phyloP scores from a whole-genome alignment of 2,329 filamentous ascomycete species.

The Gnomoniopsis sp. region DNA sequence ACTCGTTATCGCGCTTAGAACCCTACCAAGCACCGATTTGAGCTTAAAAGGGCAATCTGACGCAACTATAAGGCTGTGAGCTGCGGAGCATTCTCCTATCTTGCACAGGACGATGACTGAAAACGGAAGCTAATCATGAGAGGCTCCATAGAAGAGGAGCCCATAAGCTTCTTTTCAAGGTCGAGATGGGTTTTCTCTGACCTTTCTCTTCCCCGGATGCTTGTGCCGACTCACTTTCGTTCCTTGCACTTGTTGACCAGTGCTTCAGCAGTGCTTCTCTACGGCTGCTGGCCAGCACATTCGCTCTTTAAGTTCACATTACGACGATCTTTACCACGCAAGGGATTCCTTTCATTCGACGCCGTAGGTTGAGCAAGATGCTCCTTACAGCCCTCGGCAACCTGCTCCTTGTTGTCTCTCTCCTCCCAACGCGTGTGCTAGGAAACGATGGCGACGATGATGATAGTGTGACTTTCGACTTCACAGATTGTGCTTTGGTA shows the following conservation, averaged over 20 bases:
- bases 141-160: background rate
- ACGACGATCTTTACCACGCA: background rate
- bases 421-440: slow-evolving; percentile 3
- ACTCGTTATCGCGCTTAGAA: background rate
- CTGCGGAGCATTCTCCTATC: background rate
- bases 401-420: background rate
- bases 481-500: slow-evolving; percentile 11
- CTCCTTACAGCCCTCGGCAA: slow-evolving; percentile 6
- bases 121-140: background rate
- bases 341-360: background rate
- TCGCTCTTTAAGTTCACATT: background rate
- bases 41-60: slow-evolving; percentile 7
- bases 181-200: background rate
- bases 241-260: slow-evolving; percentile 11
- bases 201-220: slow-evolving; percentile 5
- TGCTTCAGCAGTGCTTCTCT: slow-evolving; percentile 15
- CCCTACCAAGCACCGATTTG: background rate
- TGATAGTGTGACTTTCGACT: slow-evolving; percentile 8
- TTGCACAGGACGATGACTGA: background rate
- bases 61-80: background rate
- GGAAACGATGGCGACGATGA: slow-evolving; percentile 2
- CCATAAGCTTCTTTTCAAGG: background rate
- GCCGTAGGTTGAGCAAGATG: slow-evolving; percentile 10
- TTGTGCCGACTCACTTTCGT: slow-evolving; percentile 6
- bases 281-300: slow-evolving; percentile 17